Percentiles rank a stretch among this genome's conserved stretches.
phyloP scores from a whole-genome alignment of 768 basidiomycete genomes.

The Agaricus bisporus region DNA sequence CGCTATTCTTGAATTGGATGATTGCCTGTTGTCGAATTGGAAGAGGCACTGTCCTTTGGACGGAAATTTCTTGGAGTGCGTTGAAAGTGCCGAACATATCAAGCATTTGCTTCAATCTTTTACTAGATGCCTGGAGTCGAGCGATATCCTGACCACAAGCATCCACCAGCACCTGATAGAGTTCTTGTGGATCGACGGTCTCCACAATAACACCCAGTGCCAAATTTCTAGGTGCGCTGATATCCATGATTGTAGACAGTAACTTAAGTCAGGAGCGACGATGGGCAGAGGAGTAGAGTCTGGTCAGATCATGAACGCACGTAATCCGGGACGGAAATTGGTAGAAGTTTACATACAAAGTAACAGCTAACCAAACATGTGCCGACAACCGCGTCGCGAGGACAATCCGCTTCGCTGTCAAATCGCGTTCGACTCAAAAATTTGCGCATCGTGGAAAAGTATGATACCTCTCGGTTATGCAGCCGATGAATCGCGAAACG shows the following conservation, averaged over 20 bases:
- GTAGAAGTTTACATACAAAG: neutral
- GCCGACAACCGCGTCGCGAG: slow-evolving; percentile 7
- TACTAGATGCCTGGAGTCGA: slow-evolving; percentile 41
- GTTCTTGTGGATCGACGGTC: slow-evolving; percentile 52
- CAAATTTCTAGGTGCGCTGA: slow-evolving; percentile 16
- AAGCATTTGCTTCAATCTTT: slow-evolving; percentile 61
- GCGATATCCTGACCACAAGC: slow-evolving; percentile 73
- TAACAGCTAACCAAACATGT: neutral
- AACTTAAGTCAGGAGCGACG: neutral
- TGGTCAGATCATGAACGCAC: neutral
- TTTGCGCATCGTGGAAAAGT: too few species aligned
- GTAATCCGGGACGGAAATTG: neutral
- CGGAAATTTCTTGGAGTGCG: slow-evolving; percentile 67
- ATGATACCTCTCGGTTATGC: too few species aligned
- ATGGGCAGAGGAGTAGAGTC: neutral
- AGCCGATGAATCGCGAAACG: too few species aligned
- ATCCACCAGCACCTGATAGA: slow-evolving; percentile 58
- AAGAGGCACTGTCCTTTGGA: slow-evolving; percentile 51
- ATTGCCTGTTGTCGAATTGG: slow-evolving; percentile 74
- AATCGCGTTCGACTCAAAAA: too few species aligned
- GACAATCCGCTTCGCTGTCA: neutral
- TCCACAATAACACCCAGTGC: slow-evolving; percentile 29
- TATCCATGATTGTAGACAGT: slow-evolving; percentile 20
- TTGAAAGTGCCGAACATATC: slow-evolving; percentile 68
- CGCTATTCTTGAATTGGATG: slow-evolving; percentile 85